Conservation (phyloP, 257 asterid species). For the Fraxinus pennsylvanica region DNA sequence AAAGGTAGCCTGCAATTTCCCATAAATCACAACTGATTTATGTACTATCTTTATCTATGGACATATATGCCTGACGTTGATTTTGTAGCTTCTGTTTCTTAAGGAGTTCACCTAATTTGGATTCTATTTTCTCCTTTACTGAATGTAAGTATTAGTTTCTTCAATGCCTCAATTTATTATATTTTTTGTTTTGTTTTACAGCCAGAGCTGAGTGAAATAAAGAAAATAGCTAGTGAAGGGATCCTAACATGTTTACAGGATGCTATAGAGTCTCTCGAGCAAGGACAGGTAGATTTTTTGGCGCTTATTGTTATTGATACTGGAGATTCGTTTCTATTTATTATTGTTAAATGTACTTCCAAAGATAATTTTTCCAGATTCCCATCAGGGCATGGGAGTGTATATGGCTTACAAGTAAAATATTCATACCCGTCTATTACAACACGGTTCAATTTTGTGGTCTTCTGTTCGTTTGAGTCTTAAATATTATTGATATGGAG, state of each 20-base stretch:
- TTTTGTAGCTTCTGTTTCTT: not conserved
- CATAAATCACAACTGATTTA: conserved; percentile 2
- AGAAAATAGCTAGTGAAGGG: conserved; percentile 87
- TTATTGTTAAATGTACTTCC: not conserved
- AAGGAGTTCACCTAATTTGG: not conserved
- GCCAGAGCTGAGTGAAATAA: conserved; percentile 79
- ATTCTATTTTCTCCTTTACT: not conserved
- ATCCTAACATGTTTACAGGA: conserved; percentile 87
- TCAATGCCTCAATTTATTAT: conserved; percentile 6
- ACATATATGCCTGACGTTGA: conserved; percentile 8
- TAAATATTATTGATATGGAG: too few relatives aligned
- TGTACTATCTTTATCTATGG: conserved; percentile 16
- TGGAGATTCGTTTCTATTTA: not conserved
- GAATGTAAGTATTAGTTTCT: not conserved
- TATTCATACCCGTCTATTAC: too few relatives aligned
- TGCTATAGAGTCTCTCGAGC: conserved; percentile 70
- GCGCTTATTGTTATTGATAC: not conserved
- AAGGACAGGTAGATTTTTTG: conserved; percentile 54
- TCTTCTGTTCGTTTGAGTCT: too few relatives aligned
- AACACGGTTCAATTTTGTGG: too few relatives aligned
- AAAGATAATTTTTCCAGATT: not conserved
- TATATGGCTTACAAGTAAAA: too few relatives aligned
- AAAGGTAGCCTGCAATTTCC: conserved; percentile 50
- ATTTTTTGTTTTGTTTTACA: conserved; percentile 32
- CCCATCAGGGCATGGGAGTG: not conserved